These are phyloP conservation scores for Wickerhamomyces bovis DNA, from an alignment of 805 yeast genomes.

Conservation along the genomic window DNA sequence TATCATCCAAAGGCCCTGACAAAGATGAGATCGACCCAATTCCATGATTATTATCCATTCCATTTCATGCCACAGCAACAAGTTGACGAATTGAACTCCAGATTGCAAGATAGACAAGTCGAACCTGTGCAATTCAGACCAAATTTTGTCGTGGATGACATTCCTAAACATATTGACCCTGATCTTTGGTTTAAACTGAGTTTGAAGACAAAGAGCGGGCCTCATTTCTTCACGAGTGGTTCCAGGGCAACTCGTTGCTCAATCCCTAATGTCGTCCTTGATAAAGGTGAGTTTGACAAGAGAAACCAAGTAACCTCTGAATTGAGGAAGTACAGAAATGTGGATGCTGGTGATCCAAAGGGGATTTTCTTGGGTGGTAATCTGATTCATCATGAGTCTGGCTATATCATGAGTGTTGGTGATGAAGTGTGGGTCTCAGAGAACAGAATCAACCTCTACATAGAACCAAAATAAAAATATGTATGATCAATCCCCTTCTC, in stretches of 20 bases:
- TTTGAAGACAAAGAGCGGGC: neutral
- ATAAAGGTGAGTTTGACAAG: slow-evolving; percentile 14
- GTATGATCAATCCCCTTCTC: neutral
- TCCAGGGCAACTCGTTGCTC: slow-evolving; percentile 18
- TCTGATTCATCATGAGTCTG: slow-evolving; percentile 15
- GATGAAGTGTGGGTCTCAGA: slow-evolving; percentile 13
- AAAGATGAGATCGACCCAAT: slow-evolving; percentile 10
- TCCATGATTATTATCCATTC: slow-evolving; percentile 21
- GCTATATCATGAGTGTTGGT: slow-evolving; percentile 15
- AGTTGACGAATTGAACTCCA: slow-evolving; percentile 10
- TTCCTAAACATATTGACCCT: slow-evolving; percentile 1
- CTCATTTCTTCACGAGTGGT: slow-evolving; percentile 11
- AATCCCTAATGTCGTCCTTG: slow-evolving; percentile 17
- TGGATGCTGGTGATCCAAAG: slow-evolving; percentile 12
- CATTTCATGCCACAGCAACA: slow-evolving; percentile 11
- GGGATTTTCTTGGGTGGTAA: slow-evolving; percentile 15
- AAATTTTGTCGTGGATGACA: slow-evolving; percentile 11
- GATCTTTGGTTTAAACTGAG: slow-evolving; percentile 14
- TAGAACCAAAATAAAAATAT: neutral
- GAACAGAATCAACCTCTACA: slow-evolving; percentile 6
- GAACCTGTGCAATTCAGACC: slow-evolving; percentile 17
- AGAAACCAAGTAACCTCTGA: slow-evolving; percentile 12
- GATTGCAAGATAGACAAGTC: slow-evolving; percentile 8
- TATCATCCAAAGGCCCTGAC: slow-evolving; percentile 12
- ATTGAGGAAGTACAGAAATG: slow-evolving; percentile 10